Conservation (phyloP, 192 early-diverging fungal species). For the Mortierella claussenii region DNA sequence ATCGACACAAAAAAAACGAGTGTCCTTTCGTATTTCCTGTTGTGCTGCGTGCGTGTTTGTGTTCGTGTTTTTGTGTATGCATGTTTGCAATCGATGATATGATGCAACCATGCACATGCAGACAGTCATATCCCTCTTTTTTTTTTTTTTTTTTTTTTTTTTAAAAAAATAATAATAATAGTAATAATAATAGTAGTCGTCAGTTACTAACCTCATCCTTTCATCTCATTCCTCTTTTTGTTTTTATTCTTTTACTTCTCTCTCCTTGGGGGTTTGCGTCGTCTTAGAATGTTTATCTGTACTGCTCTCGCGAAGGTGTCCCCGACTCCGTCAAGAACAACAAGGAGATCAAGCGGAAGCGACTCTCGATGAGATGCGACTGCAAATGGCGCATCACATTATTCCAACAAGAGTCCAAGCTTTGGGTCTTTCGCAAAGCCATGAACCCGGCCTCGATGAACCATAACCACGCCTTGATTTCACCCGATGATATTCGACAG, state of each 20-base stretch:
- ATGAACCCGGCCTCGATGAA: constrained; percentile 63
- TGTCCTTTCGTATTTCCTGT: neutral
- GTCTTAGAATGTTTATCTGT: constrained; percentile 66
- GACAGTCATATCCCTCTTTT: neutral
- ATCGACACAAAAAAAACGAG: too few relatives aligned
- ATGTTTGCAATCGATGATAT: constrained; percentile 3
- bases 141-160: neutral
- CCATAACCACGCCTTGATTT: constrained; percentile 65
- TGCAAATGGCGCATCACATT: constrained; percentile 69
- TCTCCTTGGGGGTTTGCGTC: too few relatives aligned
- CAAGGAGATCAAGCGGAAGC: constrained; percentile 63
- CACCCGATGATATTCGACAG: constrained; percentile 62
- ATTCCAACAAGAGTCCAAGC: constrained; percentile 62
- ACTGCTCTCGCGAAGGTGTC: constrained; percentile 69
- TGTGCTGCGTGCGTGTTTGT: too few relatives aligned
- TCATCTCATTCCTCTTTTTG: too few relatives aligned
- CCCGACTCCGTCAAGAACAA: constrained; percentile 64
- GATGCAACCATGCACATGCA: constrained; percentile 7
- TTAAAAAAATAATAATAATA: too few relatives aligned
- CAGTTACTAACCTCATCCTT: too few relatives aligned
- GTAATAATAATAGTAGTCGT: too few relatives aligned
- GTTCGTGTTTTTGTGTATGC: neutral
- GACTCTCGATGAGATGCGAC: constrained; percentile 65
- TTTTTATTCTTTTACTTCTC: neutral
- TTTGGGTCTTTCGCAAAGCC: constrained; percentile 69